phyloP scores from a whole-genome alignment of 106 monocot species.

The Hemerocallis citrina region DNA sequence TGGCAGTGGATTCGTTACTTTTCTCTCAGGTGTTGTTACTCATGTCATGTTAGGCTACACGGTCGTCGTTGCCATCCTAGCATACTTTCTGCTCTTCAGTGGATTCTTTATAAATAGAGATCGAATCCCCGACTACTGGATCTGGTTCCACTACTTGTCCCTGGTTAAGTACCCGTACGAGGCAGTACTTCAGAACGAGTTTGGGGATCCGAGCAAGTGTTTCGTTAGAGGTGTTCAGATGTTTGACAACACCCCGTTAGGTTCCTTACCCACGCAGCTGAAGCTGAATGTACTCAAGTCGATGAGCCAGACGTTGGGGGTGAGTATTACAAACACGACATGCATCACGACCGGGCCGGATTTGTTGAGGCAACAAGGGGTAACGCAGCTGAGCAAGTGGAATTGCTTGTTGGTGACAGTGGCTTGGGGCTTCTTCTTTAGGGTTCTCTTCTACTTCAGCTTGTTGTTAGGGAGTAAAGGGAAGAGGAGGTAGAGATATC shows the following conservation, averaged over 20 bases:
- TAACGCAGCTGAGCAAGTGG: constrained; percentile 62
- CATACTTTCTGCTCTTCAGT: constrained; percentile 88
- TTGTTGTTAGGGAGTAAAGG: constrained; percentile 58
- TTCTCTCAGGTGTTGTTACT: constrained; percentile 81
- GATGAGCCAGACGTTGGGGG: constrained; percentile 32
- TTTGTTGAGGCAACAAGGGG: constrained; percentile 39
- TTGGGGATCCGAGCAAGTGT: constrained; percentile 49
- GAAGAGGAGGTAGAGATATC: constrained; percentile 52
- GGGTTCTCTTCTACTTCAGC: constrained; percentile 59
- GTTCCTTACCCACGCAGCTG: constrained; percentile 20
- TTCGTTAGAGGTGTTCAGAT: constrained; percentile 72
- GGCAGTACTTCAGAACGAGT: constrained; percentile 85
- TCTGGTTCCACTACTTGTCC: constrained; percentile 95
- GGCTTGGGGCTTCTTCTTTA: constrained; percentile 70
- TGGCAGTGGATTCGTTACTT: constrained; percentile 83
- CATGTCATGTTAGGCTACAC: constrained; percentile 77
- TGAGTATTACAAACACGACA: constrained; percentile 15
- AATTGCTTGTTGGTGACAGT: constrained; percentile 46
- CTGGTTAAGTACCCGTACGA: constrained; percentile 98
- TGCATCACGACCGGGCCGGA: constrained; percentile 55
- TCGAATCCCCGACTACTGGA: constrained; percentile 77
- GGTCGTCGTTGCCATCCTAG: constrained; percentile 64
- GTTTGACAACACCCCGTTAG: constrained; percentile 80
- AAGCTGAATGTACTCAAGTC: constrained; percentile 35
- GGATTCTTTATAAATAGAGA: constrained; percentile 92